Percentiles rank a stretch among this genome's conserved stretches.
Conservation (phyloP, 805 yeast species). For the Tetrapisispora arboricola region DNA sequence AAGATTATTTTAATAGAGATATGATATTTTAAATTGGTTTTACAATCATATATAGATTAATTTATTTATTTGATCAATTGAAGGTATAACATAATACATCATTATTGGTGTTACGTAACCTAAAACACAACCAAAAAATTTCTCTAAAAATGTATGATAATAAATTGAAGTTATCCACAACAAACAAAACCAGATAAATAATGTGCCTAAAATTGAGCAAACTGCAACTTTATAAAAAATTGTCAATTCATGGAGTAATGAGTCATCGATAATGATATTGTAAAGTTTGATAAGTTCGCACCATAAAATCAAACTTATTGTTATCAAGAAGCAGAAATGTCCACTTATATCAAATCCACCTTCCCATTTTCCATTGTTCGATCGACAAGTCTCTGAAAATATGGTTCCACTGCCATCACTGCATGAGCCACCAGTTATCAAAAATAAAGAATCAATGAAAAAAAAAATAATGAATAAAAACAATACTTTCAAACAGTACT, state of each 20-base stretch:
- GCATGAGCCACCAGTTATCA: slow-evolving; percentile 30
- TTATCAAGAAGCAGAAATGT: slow-evolving; percentile 38
- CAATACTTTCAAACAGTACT: slow-evolving; percentile 19
- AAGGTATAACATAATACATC: slow-evolving; percentile 33
- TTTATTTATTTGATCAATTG: neutral
- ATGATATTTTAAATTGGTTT: no score
- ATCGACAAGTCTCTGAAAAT: slow-evolving; percentile 28
- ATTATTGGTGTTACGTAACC: slow-evolving; percentile 44
- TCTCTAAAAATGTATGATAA: slow-evolving; percentile 74
- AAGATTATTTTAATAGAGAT: no score
- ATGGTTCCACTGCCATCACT: slow-evolving; percentile 11
- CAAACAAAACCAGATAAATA: slow-evolving; percentile 43
- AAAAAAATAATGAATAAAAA: slow-evolving; percentile 19
- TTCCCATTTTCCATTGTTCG: slow-evolving; percentile 33
- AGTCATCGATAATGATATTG: slow-evolving; percentile 7
- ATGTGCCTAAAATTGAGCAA: slow-evolving; percentile 1
- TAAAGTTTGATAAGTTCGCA: slow-evolving; percentile 22
- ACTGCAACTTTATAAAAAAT: slow-evolving; percentile 6
- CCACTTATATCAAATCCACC: slow-evolving; percentile 47
- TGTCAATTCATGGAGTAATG: slow-evolving; percentile 2
- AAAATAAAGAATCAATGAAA: slow-evolving; percentile 27
- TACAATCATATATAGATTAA: neutral
- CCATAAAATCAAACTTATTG: slow-evolving; percentile 35
- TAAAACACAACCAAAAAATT: slow-evolving; percentile 55
- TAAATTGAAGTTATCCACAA: slow-evolving; percentile 68